Conservation (phyloP, 202 grass and related monocot genomes). For the Saccharum hybrid region DNA sequence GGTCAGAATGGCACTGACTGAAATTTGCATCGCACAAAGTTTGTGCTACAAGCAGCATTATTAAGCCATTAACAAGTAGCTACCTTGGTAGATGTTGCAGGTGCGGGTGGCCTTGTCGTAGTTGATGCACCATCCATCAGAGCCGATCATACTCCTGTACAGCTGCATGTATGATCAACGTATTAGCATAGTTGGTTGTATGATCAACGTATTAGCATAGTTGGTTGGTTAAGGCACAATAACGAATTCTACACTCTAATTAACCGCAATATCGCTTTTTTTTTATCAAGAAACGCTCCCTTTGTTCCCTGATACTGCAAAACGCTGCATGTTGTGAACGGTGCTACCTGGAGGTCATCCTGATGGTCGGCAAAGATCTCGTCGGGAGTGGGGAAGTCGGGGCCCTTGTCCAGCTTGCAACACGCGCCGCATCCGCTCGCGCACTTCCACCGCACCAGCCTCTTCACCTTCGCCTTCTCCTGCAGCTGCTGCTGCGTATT, state of each 20-base stretch:
- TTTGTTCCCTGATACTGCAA: not conserved
- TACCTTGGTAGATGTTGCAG: constrained; percentile 76
- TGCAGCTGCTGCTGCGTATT: not conserved
- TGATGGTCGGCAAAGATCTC: constrained; percentile 69
- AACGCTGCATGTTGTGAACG: not conserved
- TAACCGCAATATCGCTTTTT: not conserved
- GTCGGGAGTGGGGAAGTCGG: constrained; percentile 67
- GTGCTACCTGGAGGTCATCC: constrained; percentile 61
- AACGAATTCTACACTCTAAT: constrained; percentile 7
- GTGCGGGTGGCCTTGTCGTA: constrained; percentile 64
- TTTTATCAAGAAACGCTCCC: not conserved
- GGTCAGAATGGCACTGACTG: not conserved
- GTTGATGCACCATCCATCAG: constrained; percentile 78
- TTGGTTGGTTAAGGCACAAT: not conserved
- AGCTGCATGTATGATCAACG: constrained; percentile 43
- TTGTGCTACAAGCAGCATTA: not conserved
- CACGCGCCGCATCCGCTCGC: constrained; percentile 79
- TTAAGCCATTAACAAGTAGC: not conserved
- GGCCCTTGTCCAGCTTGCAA: constrained; percentile 85
- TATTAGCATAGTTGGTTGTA: too few relatives aligned
- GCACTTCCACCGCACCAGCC: constrained; percentile 61
- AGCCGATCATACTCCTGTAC: constrained; percentile 69
- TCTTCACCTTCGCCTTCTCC: constrained; percentile 46
- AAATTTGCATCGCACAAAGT: not conserved
- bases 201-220: too few relatives aligned